Percentiles rank a stretch among this genome's conserved stretches.
These are phyloP conservation scores for Phytophthora hybrid DNA, from an alignment of 352 stramenopile genomes.

Conservation along the genomic window DNA sequence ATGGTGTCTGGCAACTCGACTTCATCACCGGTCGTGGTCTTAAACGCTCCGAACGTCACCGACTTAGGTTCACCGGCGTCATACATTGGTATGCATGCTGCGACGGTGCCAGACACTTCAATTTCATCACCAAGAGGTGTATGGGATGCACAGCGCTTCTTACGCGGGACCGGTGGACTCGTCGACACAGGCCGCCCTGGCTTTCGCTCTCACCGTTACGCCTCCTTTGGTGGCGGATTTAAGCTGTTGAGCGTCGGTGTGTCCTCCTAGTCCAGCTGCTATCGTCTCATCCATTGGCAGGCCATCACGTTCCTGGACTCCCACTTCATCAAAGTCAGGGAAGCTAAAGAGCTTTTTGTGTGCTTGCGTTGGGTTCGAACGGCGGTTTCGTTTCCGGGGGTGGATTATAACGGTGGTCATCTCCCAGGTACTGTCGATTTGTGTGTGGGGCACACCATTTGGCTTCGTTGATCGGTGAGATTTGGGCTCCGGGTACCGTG, in stretches of 20 bases:
- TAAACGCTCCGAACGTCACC: no score
- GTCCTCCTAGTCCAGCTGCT: background rate
- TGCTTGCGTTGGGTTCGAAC: constrained; percentile 15
- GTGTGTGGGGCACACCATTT: background rate
- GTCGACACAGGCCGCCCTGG: no score
- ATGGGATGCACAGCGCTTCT: no score
- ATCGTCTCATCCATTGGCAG: constrained; percentile 16
- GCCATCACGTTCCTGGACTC: constrained; percentile 1
- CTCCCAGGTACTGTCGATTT: constrained; percentile 2
- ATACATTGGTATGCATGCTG: no score
- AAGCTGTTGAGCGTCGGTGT: background rate
- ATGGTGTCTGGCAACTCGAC: no score
- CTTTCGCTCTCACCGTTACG: no score
- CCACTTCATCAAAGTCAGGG: constrained; percentile 33
- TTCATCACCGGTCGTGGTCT: no score
- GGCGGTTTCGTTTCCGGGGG: background rate
- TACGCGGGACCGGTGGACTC: no score
- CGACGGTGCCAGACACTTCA: no score
- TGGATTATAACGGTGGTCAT: constrained; percentile 28
- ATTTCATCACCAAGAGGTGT: no score
- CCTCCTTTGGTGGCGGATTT: background rate
- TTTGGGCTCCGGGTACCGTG: constrained; percentile 6
- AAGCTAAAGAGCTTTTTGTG: constrained; percentile 26
- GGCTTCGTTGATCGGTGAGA: constrained; percentile 9
- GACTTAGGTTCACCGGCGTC: no score